A percentile compares a stretch with the other conserved stretches of the same genome.
Conservation (phyloP, 2,329 filamentous ascomycete species). For the Monilinia laxa region DNA sequence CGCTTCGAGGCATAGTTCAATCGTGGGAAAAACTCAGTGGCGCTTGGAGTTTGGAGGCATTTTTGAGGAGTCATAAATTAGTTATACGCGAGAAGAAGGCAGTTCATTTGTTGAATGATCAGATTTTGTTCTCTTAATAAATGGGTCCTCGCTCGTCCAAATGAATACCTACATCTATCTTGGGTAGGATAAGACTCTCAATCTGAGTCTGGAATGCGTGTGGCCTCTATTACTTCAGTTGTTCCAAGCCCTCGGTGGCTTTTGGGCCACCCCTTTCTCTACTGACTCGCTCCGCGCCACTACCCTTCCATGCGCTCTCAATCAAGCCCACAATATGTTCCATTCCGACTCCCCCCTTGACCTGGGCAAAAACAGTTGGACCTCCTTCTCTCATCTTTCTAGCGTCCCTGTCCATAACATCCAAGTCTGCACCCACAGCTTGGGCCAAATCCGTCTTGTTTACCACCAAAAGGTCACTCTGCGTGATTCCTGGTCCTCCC, state of each 20-base stretch:
- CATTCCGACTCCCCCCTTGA: conserved; percentile 87
- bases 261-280: conserved; percentile 56
- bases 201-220: not conserved
- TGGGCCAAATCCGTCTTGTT: conserved; percentile 97
- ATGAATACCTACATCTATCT: not conserved
- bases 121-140: conserved; percentile 1
- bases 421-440: conserved; percentile 83
- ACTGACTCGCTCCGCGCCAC: conserved; percentile 68
- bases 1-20: conserved; percentile 15
- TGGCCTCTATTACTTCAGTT: conserved; percentile 38
- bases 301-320: conserved; percentile 87
- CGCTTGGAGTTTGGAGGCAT: conserved; percentile 19
- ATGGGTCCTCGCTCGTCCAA: not conserved
- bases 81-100: not conserved
- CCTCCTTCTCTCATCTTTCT: conserved; percentile 94
- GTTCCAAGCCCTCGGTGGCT: conserved; percentile 56
- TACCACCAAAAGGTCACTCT: conserved; percentile 88
- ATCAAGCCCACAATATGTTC: conserved; percentile 87
- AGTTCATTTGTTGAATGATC: not conserved
- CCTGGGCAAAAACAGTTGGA: conserved; percentile 92
- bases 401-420: conserved; percentile 92
- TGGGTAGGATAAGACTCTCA: not conserved
- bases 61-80: not conserved
- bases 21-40: conserved; percentile 5
- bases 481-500: conserved; percentile 94